These are phyloP conservation scores for Cornus suecica DNA, from an alignment of 148 eudicot species.

Conservation along the genomic window DNA sequence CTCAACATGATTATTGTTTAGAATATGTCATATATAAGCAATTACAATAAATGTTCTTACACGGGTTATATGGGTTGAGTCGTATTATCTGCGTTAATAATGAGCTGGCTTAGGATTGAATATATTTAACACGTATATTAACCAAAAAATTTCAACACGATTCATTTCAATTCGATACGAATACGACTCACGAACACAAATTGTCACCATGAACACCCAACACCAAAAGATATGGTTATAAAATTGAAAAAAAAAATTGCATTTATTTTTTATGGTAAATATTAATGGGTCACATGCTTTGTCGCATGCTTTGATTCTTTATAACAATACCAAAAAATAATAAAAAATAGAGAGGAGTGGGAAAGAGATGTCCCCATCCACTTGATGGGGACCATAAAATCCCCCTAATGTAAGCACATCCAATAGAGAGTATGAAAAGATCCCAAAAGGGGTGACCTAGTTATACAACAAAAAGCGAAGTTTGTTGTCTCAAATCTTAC, in stretches of 20 bases:
- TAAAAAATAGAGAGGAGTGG: background rate
- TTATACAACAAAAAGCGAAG: constrained; percentile 14
- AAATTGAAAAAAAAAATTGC: constrained; percentile 3
- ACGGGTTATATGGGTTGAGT: no score
- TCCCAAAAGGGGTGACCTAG: no score
- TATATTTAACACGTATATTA: no score
- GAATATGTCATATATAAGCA: no score
- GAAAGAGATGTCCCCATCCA: constrained; percentile 6
- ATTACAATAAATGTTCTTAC: no score
- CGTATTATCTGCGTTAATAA: no score
- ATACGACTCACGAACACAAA: no score
- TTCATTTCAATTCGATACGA: no score
- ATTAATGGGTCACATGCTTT: constrained; percentile 37
- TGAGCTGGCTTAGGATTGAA: no score
- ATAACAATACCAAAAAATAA: constrained; percentile 15
- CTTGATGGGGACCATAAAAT: constrained; percentile 37
- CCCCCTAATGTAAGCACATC: background rate
- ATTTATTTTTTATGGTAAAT: constrained; percentile 19
- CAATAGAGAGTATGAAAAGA: constrained; percentile 23
- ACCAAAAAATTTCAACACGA: no score
- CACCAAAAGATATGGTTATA: background rate
- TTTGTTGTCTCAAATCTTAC: constrained; percentile 16
- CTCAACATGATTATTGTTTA: no score
- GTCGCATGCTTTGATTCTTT: constrained; percentile 45
- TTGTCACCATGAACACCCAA: no score